Percentiles rank a stretch among this genome's conserved stretches.
Evolutionary conservation across 257 asterid species (phyloP).

Genomic region (Euphrasia confusa): DNA sequence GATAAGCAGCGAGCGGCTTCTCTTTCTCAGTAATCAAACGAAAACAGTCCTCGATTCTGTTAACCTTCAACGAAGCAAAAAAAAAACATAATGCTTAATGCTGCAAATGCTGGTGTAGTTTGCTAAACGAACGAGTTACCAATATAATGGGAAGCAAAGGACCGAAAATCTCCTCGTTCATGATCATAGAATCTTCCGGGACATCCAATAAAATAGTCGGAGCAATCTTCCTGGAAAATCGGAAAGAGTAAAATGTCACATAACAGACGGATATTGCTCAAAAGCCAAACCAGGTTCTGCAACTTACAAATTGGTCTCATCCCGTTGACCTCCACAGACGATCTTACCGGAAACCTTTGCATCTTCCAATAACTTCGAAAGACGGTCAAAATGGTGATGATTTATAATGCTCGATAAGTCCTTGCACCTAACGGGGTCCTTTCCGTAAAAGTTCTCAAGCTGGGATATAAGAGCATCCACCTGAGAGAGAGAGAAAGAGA

Average conservation of each 20-base stretch:
- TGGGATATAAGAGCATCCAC: constrained; percentile 47
- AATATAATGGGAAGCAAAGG: constrained; percentile 82
- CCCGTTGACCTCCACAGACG: constrained; percentile 74
- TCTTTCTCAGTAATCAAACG: constrained; percentile 48
- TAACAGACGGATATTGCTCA: background rate
- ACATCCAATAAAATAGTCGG: constrained; percentile 80
- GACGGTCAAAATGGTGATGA: constrained; percentile 58
- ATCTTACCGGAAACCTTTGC: constrained; percentile 54
- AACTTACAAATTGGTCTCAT: constrained; percentile 66
- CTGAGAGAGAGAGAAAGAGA: too few relatives aligned
- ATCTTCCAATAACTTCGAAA: constrained; percentile 53
- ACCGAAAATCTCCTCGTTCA: constrained; percentile 91
- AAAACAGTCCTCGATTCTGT: constrained; percentile 55
- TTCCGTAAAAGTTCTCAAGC: constrained; percentile 64
- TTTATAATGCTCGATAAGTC: constrained; percentile 76
- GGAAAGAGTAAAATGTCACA: constrained; percentile 1
- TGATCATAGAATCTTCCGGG: constrained; percentile 59
- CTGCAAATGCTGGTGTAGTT: too few relatives aligned
- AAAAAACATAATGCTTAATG: background rate
- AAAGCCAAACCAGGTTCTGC: background rate
- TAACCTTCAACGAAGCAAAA: constrained; percentile 39
- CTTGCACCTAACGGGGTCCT: constrained; percentile 55
- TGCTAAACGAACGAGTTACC: too few relatives aligned
- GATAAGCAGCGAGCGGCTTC: constrained; percentile 89
- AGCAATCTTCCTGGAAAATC: constrained; percentile 52